Evolutionary conservation across 495 filamentous ascomycete species (phyloP).

Genomic region (Daldinia bambusicola): DNA sequence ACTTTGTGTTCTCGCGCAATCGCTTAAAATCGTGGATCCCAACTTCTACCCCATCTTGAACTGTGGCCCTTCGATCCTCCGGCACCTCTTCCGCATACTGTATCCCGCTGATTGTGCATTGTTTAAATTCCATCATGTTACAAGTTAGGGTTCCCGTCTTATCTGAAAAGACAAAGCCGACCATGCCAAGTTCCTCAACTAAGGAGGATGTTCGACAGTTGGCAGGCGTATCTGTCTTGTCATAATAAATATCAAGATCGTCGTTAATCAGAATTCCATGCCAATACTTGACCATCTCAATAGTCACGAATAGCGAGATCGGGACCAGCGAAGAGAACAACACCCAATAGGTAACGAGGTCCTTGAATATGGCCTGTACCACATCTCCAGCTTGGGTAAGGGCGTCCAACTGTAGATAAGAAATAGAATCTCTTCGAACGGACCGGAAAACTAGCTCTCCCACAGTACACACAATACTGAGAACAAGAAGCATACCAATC

Average conservation of each 20-base stretch:
- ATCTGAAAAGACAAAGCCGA: constrained; percentile 98
- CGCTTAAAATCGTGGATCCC: constrained; percentile 90
- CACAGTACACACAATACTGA: constrained; percentile 89
- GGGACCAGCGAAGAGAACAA: constrained; percentile 97
- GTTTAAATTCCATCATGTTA: constrained; percentile 99
- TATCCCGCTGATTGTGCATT: constrained; percentile 90
- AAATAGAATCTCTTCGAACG: constrained; percentile 66
- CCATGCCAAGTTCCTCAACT: constrained; percentile 97
- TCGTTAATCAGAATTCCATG: constrained; percentile 97
- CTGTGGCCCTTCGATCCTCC: constrained; percentile 85
- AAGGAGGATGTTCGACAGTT: constrained; percentile 95
- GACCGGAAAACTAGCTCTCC: constrained; percentile 86
- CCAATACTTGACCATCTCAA: constrained; percentile 98
- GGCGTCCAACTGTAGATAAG: constrained; percentile 74
- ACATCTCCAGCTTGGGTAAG: constrained; percentile 57
- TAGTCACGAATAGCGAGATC: constrained; percentile 96
- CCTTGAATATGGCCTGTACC: constrained; percentile 86
- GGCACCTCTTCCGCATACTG: constrained; percentile 94
- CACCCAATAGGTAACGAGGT: constrained; percentile 98
- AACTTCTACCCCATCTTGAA: constrained; percentile 76
- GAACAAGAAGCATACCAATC: constrained; percentile 80
- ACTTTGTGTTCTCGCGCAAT: constrained; percentile 76
- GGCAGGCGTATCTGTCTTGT: constrained; percentile 92
- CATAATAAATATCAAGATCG: constrained; percentile 98
- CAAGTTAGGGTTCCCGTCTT: constrained; percentile 99